Evolutionary conservation across 2,329 filamentous ascomycete genomes (phyloP).

Genomic region (Pyrenophora seminiperda): DNA sequence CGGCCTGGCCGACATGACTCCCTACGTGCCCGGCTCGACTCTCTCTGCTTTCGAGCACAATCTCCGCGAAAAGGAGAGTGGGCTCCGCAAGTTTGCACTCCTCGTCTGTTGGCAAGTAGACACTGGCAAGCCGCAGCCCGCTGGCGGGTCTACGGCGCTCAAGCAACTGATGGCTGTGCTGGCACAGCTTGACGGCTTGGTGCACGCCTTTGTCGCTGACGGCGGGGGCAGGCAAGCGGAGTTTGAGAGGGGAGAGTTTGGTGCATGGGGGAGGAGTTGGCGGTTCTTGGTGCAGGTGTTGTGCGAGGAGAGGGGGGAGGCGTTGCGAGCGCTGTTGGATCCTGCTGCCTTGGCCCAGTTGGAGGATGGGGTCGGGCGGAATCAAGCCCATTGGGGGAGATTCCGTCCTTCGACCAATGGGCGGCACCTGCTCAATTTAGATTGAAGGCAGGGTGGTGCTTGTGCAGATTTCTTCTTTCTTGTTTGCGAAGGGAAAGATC

Average conservation of each 20-base stretch:
- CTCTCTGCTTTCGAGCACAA: slow-evolving; percentile 2
- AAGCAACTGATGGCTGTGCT: background rate
- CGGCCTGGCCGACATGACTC: background rate
- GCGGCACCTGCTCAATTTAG: background rate
- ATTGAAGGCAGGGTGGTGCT: background rate
- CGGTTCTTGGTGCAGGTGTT: background rate
- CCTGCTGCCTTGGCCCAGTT: background rate
- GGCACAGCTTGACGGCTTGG: background rate
- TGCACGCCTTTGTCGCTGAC: slow-evolving; percentile 2
- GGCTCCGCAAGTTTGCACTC: slow-evolving; percentile 1
- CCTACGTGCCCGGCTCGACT: slow-evolving; percentile 3
- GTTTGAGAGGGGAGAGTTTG: background rate
- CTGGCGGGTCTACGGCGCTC: slow-evolving; percentile 3
- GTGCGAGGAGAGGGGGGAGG: background rate
- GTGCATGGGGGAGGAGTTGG: background rate
- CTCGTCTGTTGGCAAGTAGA: slow-evolving; percentile 6
- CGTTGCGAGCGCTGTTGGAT: background rate
- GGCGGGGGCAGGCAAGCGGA: background rate
- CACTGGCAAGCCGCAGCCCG: slow-evolving; percentile 1
- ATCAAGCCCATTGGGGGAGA: background rate
- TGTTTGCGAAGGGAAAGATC: too few relatives aligned
- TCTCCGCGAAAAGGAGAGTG: background rate
- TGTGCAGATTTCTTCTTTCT: background rate
- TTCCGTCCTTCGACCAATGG: background rate
- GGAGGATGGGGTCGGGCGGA: background rate